Evolutionary conservation across 225 moss, liverwort and hornwort genomes (phyloP).

Genomic region (Ulota crispa): DNA sequence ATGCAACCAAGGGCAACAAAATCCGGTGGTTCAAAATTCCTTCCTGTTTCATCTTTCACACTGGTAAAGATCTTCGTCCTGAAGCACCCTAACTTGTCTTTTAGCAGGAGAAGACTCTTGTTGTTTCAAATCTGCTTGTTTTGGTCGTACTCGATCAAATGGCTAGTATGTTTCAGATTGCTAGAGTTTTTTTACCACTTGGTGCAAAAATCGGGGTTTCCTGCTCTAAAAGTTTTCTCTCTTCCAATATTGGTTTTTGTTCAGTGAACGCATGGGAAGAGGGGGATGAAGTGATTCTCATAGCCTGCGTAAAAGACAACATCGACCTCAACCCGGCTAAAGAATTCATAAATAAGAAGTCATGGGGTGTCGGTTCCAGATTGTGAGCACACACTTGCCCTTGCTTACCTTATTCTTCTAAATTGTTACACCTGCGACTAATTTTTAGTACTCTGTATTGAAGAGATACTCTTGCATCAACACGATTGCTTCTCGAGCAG

Average conservation of each 20-base stretch:
- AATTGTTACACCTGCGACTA: background rate
- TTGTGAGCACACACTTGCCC: conserved; percentile 14
- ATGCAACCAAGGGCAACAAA: conserved; percentile 33
- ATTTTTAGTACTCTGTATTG: too few relatives aligned
- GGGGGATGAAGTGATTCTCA: conserved; percentile 11
- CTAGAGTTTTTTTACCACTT: too few relatives aligned
- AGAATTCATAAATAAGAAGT: background rate
- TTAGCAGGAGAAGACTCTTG: background rate
- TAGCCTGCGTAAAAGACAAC: background rate
- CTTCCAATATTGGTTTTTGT: background rate
- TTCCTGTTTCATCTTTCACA: conserved; percentile 54
- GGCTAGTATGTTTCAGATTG: too few relatives aligned
- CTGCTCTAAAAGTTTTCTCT: too few relatives aligned
- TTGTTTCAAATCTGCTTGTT: background rate
- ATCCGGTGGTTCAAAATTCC: conserved; percentile 55
- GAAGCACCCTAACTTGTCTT: background rate
- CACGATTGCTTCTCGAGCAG: background rate
- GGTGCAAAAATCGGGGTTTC: too few relatives aligned
- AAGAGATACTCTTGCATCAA: background rate
- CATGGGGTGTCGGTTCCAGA: conserved; percentile 5
- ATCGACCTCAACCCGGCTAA: conserved; percentile 14
- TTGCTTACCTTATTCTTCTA: background rate
- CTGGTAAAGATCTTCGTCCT: conserved; percentile 2
- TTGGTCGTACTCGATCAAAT: background rate
- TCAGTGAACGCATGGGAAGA: conserved; percentile 33